Base-by-base conservation (phyloP, 106 monocot species). In the Platanthera guangdongensis region DNA sequence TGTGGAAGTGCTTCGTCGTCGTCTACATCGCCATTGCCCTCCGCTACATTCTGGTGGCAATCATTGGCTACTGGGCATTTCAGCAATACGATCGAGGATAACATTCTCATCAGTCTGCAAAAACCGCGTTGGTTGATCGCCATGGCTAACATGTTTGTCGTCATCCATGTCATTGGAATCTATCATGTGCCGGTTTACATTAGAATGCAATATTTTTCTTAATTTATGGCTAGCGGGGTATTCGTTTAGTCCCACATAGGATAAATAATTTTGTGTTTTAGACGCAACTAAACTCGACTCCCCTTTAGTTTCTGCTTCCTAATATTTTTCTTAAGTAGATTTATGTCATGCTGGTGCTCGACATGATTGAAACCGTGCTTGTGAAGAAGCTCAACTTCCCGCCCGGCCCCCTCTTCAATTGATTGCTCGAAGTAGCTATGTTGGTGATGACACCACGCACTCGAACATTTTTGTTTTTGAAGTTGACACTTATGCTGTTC, bases 51-150 rank as follows among this genome's bases (percentile, higher is more conserved):
- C 84, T 80, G 4, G 84, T 84, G 1, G 79, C 84, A 8, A 75
- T 84, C 21, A n/a, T 84, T 18, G 84, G 84, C 12, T 84, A 80
- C 50, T 84, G 84, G 84, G 84, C 84, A 0, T 84, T 84, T n/a
- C 19, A 80, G 84, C 28, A 84, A 84, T 15, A 4, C 52, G 0
- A 80, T 84, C 2, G 47, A 80, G 4, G 84, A 80, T 47, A 84
- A 84, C 76, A 76, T 84, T 28, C 84, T 84, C 51, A 30, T 76
- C 18, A 76, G 72, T 9, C 60, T n/a, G n/a, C n/a, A n/a, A n/a
- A n/a, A n/a, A n/a, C n/a, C n/a, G n/a, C n/a, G n/a, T n/a, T n/a
- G n/a, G n/a, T n/a, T n/a, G n/a, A n/a, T n/a, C n/a, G n/a, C n/a
- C n/a, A n/a, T n/a, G n/a, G n/a, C n/a, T n/a, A n/a, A n/a, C n/a